Conservation (phyloP, 2,329 filamentous ascomycete species). For the Didymella segeticola region DNA sequence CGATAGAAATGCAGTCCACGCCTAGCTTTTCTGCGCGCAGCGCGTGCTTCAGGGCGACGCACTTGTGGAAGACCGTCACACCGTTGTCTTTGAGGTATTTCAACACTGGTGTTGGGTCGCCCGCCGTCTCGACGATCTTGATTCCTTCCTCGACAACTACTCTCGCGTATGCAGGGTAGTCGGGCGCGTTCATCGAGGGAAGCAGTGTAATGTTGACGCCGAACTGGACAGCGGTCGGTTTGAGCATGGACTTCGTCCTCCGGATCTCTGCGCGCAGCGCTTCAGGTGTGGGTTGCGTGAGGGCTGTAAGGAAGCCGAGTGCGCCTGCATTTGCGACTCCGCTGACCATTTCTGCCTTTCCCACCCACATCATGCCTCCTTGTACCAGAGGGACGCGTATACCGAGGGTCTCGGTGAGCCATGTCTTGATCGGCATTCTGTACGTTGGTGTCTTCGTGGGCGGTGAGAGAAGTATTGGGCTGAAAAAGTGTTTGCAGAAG, state of each 20-base stretch:
- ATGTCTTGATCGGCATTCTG: slow-evolving; percentile 39
- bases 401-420: slow-evolving; percentile 34
- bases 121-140: slow-evolving; percentile 37
- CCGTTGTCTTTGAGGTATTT: slow-evolving; percentile 37
- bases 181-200: slow-evolving; percentile 35
- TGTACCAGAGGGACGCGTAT: slow-evolving; percentile 36
- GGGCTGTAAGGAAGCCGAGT: slow-evolving; percentile 60
- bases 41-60: slow-evolving; percentile 35
- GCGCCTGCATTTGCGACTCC: slow-evolving; percentile 63
- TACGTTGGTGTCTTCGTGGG: not conserved
- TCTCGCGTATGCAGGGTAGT: slow-evolving; percentile 35
- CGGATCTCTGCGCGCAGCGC: slow-evolving; percentile 34
- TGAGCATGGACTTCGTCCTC: slow-evolving; percentile 29
- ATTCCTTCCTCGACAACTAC: slow-evolving; percentile 37
- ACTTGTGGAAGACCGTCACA: slow-evolving; percentile 37
- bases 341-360: slow-evolving; percentile 59
- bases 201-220: slow-evolving; percentile 41
- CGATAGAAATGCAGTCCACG: slow-evolving; percentile 36
- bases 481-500: not conserved
- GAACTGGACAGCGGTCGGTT: slow-evolving; percentile 51
- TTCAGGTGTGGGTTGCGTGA: slow-evolving; percentile 39
- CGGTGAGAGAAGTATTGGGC: not conserved
- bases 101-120: slow-evolving; percentile 34
- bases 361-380: slow-evolving; percentile 61
- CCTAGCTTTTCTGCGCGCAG: slow-evolving; percentile 34